Base-by-base conservation (phyloP, 129 eudicot species). In the Flaveria ramosissima region DNA sequence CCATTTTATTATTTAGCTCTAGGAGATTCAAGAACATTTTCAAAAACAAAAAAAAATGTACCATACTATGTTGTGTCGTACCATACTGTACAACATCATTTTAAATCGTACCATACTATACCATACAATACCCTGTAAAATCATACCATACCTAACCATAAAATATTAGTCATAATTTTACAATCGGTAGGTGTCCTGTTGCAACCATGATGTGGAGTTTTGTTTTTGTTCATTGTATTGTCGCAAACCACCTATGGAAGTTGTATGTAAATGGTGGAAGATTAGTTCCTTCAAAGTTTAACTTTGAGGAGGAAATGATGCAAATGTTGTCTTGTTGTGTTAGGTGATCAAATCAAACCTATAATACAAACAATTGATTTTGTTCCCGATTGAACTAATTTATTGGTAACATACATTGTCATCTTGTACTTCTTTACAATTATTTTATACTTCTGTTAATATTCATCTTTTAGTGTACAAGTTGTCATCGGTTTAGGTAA, bases 271-370 rank as follows among this genome's bases (percentile, higher is more conserved):
- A 20, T 23, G 36, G 12, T 59, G 66, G 39, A 59, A 10, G 39
- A 59, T 59, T 3, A 59, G 39, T 15, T 59, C 32, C 39, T 59
- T 59, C 66, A 60, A 60, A 11, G 39, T 23, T 36, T 4, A 60
- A 12, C 0, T 60, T 23, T 21, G 32, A 57, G 15, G 66, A 60
- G 16, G 66, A 24, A 60, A 60, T 21, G 41, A 24, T 24, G 66
- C n/a, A 60, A 60, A 23, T 24, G 41, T 24, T 60, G 41, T 23
- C 17, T 60, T 23, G 3, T 60, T 60, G 39, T 60, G 66, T 60
- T 60, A 60, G 66, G 17, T 60, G 66, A 60, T 60, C 66, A 60
- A 60, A 60, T 10, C 17, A 60, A 60, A 60, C 41, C 66, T 23
- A 60, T 23, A 23, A 60, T 60, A 24, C 41, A 60, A 24, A 24